Conservation (phyloP, 306 rosid species). For the Cyamopsis tetragonoloba region DNA sequence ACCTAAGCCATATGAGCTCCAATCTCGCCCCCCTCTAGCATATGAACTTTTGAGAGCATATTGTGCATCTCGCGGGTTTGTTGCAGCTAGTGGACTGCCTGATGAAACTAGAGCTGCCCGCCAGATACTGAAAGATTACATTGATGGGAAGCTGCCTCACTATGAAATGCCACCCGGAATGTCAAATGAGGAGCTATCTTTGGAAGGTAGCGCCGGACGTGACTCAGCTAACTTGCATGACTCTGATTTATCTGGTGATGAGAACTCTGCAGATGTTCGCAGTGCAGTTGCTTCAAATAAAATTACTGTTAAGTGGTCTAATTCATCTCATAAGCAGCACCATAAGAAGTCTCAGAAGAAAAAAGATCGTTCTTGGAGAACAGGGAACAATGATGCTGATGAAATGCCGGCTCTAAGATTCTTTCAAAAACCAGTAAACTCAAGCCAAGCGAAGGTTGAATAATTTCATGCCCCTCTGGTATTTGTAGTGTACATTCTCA, state of each 20-base stretch:
- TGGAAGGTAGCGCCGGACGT: neutral
- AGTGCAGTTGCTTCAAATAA: conserved; percentile 28
- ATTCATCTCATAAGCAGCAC: conserved; percentile 51
- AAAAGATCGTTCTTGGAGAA: conserved; percentile 65
- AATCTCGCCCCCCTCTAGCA: conserved; percentile 67
- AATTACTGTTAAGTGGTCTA: conserved; percentile 28
- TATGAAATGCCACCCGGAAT: conserved; percentile 60
- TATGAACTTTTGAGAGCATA: conserved; percentile 61
- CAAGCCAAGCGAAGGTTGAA: conserved; percentile 29
- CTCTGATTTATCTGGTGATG: conserved; percentile 37
- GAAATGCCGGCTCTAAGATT: conserved; percentile 59
- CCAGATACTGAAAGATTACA: conserved; percentile 71
- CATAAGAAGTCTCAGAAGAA: conserved; percentile 61
- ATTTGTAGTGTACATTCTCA: neutral
- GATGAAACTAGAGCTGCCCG: conserved; percentile 86
- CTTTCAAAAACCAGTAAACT: conserved; percentile 45
- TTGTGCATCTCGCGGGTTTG: conserved; percentile 73
- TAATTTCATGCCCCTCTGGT: conserved; percentile 2
- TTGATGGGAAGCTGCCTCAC: conserved; percentile 75
- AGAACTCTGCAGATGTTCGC: conserved; percentile 28
- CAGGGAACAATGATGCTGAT: conserved; percentile 50
- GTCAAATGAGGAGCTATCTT: conserved; percentile 27
- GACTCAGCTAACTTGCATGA: neutral
- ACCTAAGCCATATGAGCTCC: conserved; percentile 70
- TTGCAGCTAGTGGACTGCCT: conserved; percentile 71